phyloP scores from a whole-genome alignment of 2,329 filamentous ascomycete genomes.

The Gaeumannomyces sp. region DNA sequence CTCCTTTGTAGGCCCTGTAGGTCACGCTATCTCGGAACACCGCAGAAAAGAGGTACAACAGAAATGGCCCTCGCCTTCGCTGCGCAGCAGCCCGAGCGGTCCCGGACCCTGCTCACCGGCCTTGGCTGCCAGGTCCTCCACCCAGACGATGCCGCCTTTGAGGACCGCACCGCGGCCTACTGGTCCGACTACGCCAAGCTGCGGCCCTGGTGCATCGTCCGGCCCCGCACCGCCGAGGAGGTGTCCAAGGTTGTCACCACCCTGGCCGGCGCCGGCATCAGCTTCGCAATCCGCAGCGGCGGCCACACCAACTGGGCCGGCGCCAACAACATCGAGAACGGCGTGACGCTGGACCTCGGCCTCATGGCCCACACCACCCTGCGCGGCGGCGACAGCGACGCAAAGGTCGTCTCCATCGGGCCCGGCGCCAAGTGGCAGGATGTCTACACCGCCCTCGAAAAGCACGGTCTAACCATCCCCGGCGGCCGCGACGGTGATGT shows the following conservation, averaged over 20 bases:
- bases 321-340: constrained; percentile 30
- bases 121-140: constrained; percentile 3
- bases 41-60: too few species aligned
- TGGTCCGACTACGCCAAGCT: constrained; percentile 3
- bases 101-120: constrained; percentile 1
- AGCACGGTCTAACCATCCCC: constrained; percentile 24
- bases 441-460: constrained; percentile 29
- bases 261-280: constrained; percentile 14
- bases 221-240: constrained; percentile 23
- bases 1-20: too few species aligned
- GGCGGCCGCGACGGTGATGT: constrained; percentile 30
- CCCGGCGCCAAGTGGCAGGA: constrained; percentile 31
- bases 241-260: constrained; percentile 20
- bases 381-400: constrained; percentile 19
- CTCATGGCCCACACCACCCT: constrained; percentile 22
- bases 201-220: background rate
- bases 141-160: constrained; percentile 2
- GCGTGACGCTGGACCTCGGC: constrained; percentile 32
- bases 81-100: background rate
- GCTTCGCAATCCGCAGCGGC: constrained; percentile 33
- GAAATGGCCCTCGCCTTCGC: too few species aligned
- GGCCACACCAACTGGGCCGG: constrained; percentile 28
- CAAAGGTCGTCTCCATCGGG: constrained; percentile 25
- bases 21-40: too few species aligned
- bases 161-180: constrained; percentile 16